Evolutionary conservation across 2,329 filamentous ascomycete genomes (phyloP), one percentile per base, ranked within the genome.

Genomic region (Shiraia sp.): DNA sequence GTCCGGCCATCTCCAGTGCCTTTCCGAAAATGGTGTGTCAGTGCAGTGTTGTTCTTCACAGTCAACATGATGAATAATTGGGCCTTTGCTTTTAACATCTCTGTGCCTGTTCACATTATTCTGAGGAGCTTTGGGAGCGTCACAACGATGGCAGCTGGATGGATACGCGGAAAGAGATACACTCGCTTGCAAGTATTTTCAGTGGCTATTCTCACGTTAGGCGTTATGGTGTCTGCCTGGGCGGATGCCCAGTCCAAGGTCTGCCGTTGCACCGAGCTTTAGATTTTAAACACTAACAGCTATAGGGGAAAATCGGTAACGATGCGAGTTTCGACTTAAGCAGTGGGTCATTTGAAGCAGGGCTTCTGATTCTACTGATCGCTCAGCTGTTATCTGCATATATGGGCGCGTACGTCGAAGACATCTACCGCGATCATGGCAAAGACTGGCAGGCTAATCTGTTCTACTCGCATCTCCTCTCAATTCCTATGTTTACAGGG

Each of bases 11-110:
- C 91, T 53, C 83, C 82, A 36, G 89, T 97, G 3, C 93, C 93
- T 0, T 75, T 97, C 40, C 79, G 79, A 33, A 87, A 89, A 65
- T 97, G 93, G 91, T 65, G 88, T 35, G 77, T 92, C 61, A 96
- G 95, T 65, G 96, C 96, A 29, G 75, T 87, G 3, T 81, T 96
- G 56, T 97, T 97, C 72, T 93, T 95, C 68, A 81, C 81, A 49
- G 93, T 99, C 72, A 99, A 97, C 61, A 83, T 97, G 43, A 74
- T 99, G 63, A 99, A 99, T 73, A 99, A 99, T 61, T 92, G 92
- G 76, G 93, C 92, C 6, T 99, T 99, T 69, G 91, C 90, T 49
- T 99, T 96, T 73, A 85, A 90, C 57, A 97, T 99, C 42, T 96
- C 90, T 6, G 90, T 99, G 0, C 93, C 93, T 1, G 84, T 99